Conservation (phyloP, 1,284 basidiomycete genomes). For the Sphagnurus paluster region DNA sequence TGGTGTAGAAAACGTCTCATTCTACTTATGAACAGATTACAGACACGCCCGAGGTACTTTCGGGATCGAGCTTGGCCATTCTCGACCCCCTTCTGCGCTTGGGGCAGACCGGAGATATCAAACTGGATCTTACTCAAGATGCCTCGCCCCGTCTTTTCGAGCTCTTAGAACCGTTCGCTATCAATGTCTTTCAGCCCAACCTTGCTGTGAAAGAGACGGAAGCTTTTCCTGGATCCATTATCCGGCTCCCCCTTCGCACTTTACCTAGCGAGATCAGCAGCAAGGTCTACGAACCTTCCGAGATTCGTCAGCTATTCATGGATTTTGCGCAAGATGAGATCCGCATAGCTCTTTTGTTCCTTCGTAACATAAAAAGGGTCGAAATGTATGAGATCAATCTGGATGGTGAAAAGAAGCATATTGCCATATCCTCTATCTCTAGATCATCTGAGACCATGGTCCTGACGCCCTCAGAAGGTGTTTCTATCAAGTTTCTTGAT, state of each 20-base stretch:
- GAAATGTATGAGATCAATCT: conserved; percentile 37
- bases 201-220: not conserved
- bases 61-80: conserved; percentile 37
- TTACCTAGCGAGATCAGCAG: conserved; percentile 32
- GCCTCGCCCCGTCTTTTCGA: conserved; percentile 24
- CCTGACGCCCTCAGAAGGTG: too few relatives aligned
- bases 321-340: conserved; percentile 45
- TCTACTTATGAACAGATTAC: conserved; percentile 37
- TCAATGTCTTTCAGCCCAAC: conserved; percentile 21
- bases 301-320: conserved; percentile 37
- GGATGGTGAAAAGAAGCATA: conserved; percentile 19
- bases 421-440: conserved; percentile 16
- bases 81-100: conserved; percentile 44
- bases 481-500: too few relatives aligned
- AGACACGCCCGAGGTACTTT: conserved; percentile 51
- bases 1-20: not conserved
- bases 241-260: conserved; percentile 46
- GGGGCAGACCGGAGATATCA: conserved; percentile 28
- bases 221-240: conserved; percentile 37
- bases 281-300: conserved; percentile 28
- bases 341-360: conserved; percentile 43
- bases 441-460: not conserved
- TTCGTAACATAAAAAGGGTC: conserved; percentile 38
- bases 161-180: conserved; percentile 35
- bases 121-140: conserved; percentile 23